Conservation (phyloP, 2,329 filamentous ascomycete genomes). For the Monascus ruber region DNA sequence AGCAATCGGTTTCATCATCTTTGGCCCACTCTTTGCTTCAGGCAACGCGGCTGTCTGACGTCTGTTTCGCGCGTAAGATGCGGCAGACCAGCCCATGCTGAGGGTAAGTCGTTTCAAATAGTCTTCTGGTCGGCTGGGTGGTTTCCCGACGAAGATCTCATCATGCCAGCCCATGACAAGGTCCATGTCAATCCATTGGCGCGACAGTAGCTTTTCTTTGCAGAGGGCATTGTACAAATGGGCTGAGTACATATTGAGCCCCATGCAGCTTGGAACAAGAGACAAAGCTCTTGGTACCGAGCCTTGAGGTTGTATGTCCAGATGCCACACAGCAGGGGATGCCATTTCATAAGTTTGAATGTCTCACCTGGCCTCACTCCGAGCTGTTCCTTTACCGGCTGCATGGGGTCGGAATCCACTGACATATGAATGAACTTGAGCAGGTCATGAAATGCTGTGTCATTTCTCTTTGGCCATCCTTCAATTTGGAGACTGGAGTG, state of each 20-base stretch:
- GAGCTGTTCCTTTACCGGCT: conserved; percentile 3
- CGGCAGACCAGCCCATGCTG: conserved; percentile 27
- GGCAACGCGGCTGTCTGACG: conserved; percentile 4
- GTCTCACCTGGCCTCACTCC: conserved; percentile 2
- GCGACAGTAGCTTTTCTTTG: conserved; percentile 15
- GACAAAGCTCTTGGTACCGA: conserved; percentile 19
- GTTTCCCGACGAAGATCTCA: conserved; percentile 28
- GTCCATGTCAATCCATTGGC: conserved; percentile 34
- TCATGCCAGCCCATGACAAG: conserved; percentile 16
- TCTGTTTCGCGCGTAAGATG: conserved; percentile 15
- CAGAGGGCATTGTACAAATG: conserved; percentile 36
- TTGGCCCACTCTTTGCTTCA: conserved; percentile 18
- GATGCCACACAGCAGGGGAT: conserved; percentile 30
- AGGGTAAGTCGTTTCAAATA: conserved; percentile 29
- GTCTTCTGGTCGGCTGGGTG: conserved; percentile 19
- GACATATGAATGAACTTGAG: conserved; percentile 9
- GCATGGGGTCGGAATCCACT: conserved; percentile 14
- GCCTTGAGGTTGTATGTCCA: conserved; percentile 26
- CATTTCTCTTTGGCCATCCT: conserved; percentile 19
- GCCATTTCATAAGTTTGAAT: conserved; percentile 22
- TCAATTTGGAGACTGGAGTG: conserved; percentile 18
- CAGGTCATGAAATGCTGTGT: conserved; percentile 9
- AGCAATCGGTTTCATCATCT: conserved; percentile 17
- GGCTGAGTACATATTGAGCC: conserved; percentile 25
- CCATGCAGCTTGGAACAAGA: conserved; percentile 27